phyloP scores from a whole-genome alignment of 176 grass and related monocot species.

The Zea luxurians region DNA sequence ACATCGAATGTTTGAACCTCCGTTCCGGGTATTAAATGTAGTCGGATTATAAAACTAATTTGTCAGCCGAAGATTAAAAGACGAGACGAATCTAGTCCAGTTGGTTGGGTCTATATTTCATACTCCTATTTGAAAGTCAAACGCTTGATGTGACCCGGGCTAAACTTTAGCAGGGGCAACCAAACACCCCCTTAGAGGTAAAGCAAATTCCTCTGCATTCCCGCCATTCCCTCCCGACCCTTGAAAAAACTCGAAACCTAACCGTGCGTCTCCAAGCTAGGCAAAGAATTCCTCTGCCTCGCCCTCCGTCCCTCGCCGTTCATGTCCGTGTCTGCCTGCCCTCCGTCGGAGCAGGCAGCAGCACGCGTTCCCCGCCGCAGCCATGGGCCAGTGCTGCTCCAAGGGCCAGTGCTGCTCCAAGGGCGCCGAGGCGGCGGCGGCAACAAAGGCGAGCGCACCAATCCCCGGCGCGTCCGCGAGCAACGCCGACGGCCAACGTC shows the following conservation, averaged over 20 bases:
- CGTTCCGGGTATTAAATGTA: too few relatives aligned
- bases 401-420: conserved; percentile 65
- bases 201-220: too few relatives aligned
- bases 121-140: too few relatives aligned
- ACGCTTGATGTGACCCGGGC: too few relatives aligned
- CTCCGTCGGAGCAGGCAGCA: conserved; percentile 40
- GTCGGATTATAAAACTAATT: too few relatives aligned
- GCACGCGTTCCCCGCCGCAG: conserved; percentile 33
- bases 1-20: too few relatives aligned
- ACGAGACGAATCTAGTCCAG: too few relatives aligned
- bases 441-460: not conserved
- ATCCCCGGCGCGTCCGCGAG: not conserved
- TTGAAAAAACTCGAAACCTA: not conserved
- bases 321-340: conserved; percentile 37
- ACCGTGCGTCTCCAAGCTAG: not conserved
- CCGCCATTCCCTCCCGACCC: conserved; percentile 40
- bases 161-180: too few relatives aligned
- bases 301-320: not conserved
- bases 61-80: too few relatives aligned
- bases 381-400: conserved; percentile 74
- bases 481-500: not conserved
- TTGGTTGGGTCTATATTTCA: too few relatives aligned
- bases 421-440: not conserved
- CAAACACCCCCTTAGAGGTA: too few relatives aligned
- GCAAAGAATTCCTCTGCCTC: not conserved